These are phyloP conservation scores for Hymenoscyphus infarciens DNA, from an alignment of 2,329 filamentous ascomycete genomes.

Conservation along the genomic window DNA sequence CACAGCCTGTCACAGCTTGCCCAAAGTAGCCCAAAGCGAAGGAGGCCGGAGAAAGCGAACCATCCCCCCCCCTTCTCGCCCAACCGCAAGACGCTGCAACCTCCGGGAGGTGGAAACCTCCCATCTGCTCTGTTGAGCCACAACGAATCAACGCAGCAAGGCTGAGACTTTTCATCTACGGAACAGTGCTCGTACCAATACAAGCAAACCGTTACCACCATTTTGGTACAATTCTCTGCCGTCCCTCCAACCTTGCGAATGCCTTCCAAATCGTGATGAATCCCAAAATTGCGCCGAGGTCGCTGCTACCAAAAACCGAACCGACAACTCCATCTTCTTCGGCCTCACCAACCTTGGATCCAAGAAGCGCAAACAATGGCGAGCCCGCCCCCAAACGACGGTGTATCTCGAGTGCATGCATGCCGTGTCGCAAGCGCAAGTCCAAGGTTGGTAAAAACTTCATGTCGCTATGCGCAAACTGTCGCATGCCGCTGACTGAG, in stretches of 20 bases:
- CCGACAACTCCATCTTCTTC: neutral
- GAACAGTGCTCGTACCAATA: too few species aligned
- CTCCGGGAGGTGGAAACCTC: too few species aligned
- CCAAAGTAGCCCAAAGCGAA: neutral
- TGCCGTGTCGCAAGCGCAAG: conserved; percentile 26
- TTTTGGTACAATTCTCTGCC: neutral
- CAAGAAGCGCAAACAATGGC: neutral
- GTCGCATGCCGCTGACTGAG: neutral
- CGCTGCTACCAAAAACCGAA: neutral
- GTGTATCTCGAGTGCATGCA: conserved; percentile 17
- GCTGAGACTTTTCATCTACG: conserved; percentile 1
- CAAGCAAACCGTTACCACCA: neutral
- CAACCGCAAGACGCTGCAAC: too few species aligned
- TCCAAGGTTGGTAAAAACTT: conserved; percentile 20
- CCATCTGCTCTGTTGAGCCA: neutral
- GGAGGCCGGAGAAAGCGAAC: neutral
- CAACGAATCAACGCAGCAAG: neutral
- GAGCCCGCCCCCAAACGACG: neutral
- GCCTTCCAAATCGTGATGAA: neutral
- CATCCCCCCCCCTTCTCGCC: neutral
- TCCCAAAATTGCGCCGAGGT: conserved; percentile 1
- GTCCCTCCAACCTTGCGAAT: neutral
- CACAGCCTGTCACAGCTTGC: neutral
- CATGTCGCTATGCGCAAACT: neutral
- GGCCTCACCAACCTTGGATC: neutral